Percentiles rank a stretch among this genome's conserved stretches.
Evolutionary conservation across 2,329 filamentous ascomycete species (phyloP).

Genomic region (Fusarium solani-melongenae): DNA sequence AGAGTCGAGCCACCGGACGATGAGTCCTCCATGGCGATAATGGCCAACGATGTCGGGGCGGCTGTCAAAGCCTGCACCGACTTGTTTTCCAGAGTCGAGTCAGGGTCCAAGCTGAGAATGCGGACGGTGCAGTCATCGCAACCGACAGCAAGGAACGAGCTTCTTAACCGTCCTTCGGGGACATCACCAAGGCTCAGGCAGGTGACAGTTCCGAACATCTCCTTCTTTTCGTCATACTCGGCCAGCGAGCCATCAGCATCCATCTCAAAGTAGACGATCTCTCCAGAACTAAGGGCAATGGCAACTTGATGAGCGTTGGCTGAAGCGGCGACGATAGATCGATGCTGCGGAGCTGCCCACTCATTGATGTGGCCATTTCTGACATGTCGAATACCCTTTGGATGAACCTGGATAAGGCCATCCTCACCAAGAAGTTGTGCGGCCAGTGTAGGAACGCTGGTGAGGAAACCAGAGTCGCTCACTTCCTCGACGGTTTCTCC

Average conservation of each 20-base stretch:
- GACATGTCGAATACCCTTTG: slow-evolving; percentile 95
- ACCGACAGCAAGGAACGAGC: slow-evolving; percentile 93
- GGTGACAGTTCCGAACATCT: slow-evolving; percentile 95
- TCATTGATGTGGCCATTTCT: slow-evolving; percentile 84
- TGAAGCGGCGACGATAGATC: slow-evolving; percentile 93
- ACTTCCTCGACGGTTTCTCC: slow-evolving; percentile 98
- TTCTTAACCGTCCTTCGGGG: slow-evolving; percentile 87
- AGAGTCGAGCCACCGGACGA: slow-evolving; percentile 88
- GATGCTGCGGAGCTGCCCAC: slow-evolving; percentile 92
- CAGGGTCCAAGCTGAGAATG: slow-evolving; percentile 88
- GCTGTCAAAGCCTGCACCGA: slow-evolving; percentile 94
- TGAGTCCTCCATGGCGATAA: slow-evolving; percentile 96
- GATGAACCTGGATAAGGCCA: slow-evolving; percentile 92
- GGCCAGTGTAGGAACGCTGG: slow-evolving; percentile 87
- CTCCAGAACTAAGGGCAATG: slow-evolving; percentile 92
- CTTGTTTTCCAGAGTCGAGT: slow-evolving; percentile 90
- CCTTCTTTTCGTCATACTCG: slow-evolving; percentile 94
- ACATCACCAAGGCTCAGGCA: slow-evolving; percentile 94
- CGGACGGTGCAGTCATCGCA: slow-evolving; percentile 97
- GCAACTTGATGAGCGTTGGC: slow-evolving; percentile 95
- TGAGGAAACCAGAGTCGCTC: slow-evolving; percentile 90
- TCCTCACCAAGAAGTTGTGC: slow-evolving; percentile 96
- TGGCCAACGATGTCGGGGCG: slow-evolving; percentile 86
- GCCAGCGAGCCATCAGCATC: slow-evolving; percentile 89
- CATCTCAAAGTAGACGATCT: slow-evolving; percentile 99